phyloP scores from a whole-genome alignment of 1,284 basidiomycete species.

The Thecaphora thlaspeos region DNA sequence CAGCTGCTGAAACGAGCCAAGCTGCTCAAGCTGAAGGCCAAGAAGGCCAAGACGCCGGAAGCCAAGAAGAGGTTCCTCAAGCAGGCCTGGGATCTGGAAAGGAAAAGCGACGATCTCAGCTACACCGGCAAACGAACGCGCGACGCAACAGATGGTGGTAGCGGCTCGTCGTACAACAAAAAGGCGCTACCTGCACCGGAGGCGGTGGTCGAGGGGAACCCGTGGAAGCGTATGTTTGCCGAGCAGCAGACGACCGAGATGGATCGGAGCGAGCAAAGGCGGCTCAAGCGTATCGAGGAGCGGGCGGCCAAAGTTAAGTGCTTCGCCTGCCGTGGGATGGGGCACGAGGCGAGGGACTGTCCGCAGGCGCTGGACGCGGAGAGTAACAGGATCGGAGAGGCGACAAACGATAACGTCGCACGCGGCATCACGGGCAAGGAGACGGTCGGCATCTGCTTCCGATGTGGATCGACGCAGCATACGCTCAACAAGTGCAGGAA shows the following conservation, averaged over 20 bases:
- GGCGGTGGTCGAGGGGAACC: conserved; percentile 2
- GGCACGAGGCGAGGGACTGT: conserved; percentile 82
- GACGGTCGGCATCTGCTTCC: conserved; percentile 58
- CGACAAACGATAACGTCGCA: conserved; percentile 42
- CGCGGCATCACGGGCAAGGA: conserved; percentile 53
- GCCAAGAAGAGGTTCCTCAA: conserved; percentile 19
- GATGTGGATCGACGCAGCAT: conserved; percentile 80
- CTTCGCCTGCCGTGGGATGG: conserved; percentile 81
- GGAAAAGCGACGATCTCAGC: no score
- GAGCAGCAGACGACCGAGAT: conserved; percentile 29
- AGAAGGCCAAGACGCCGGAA: conserved; percentile 48
- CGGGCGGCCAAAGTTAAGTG: conserved; percentile 69
- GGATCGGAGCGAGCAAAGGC: conserved; percentile 63
- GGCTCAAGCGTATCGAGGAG: conserved; percentile 69
- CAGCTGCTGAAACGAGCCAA: conserved; percentile 51
- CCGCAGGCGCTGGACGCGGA: conserved; percentile 56
- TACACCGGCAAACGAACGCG: background rate
- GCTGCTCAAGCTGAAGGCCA: conserved; percentile 51
- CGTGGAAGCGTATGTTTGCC: conserved; percentile 16
- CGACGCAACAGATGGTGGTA: conserved; percentile 10
- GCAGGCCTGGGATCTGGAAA: conserved; percentile 48
- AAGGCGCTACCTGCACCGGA: background rate
- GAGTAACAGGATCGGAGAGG: conserved; percentile 17
- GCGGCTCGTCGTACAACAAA: conserved; percentile 6
- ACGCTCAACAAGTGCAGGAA: conserved; percentile 75